A percentile compares a stretch with the other conserved stretches of the same genome.
Conservation (phyloP, 257 asterid genomes). For the Scutellaria galericulata region DNA sequence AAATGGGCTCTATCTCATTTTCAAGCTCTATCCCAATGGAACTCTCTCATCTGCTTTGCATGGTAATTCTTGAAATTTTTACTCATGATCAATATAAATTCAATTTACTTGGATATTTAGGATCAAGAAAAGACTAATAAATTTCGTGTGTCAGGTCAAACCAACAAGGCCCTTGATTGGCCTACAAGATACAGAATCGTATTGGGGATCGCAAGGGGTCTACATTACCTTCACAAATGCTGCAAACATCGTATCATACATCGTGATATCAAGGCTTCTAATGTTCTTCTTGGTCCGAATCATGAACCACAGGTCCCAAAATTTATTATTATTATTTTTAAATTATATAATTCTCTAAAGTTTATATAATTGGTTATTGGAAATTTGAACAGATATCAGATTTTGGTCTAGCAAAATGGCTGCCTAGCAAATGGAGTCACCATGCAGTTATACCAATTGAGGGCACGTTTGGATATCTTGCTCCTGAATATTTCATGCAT, state of each 20-base stretch:
- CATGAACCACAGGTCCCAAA: constrained; percentile 71
- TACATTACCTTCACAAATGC: constrained; percentile 84
- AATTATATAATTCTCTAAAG: too few species aligned
- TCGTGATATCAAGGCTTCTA: constrained; percentile 90
- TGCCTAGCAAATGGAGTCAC: constrained; percentile 84
- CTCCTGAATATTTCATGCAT: constrained; percentile 89
- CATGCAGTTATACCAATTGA: constrained; percentile 79
- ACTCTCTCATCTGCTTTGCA: constrained; percentile 75
- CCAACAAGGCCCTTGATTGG: constrained; percentile 60
- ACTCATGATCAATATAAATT: background rate
- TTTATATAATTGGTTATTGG: background rate
- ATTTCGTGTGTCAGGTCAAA: constrained; percentile 39
- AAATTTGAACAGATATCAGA: constrained; percentile 65
- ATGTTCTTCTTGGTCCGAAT: constrained; percentile 78
- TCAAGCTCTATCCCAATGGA: constrained; percentile 73
- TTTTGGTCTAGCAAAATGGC: constrained; percentile 91
- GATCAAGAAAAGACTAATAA: too few species aligned
- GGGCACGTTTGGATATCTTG: constrained; percentile 88
- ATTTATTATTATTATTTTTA: too few species aligned
- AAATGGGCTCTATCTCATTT: constrained; percentile 73
- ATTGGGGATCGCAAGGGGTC: constrained; percentile 73
- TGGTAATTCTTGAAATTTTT: constrained; percentile 40
- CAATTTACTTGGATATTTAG: background rate
- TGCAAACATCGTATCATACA: constrained; percentile 88
- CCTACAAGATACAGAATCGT: constrained; percentile 64